Base-by-base conservation (phyloP, 2,329 filamentous ascomycete species). In the Colletotrichum plurivorum region DNA sequence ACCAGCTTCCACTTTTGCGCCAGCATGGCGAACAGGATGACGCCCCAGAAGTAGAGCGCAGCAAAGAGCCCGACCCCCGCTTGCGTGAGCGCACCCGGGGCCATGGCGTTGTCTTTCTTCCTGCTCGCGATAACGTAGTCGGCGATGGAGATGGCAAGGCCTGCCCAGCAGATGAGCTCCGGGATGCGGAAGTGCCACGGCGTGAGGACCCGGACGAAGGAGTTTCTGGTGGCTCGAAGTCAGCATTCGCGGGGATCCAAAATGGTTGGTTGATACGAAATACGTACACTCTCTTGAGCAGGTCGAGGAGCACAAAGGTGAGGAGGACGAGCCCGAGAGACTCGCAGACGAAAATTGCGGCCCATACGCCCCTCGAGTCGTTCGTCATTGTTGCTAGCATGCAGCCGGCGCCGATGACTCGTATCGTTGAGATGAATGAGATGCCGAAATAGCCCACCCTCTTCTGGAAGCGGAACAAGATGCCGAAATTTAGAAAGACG, bases 121-220 rank as follows among this genome's bases (percentile, higher is more conserved):
- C 61, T 55, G 31, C 67, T 66, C 12, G 65, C 68, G 16, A 70
- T 20, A 2, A 60, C 52, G 59, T 73, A 73, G 49, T 73, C 72
- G 22, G 67, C 72, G 25, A 73, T 63, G 15, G 70, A 71, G 12
- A 73, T 69, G 5, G 54, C 72, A 20, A 73, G 71, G 27, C 73
- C 72, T 2, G 70, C 67, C 67, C 67, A 72, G 54, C 72, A 73
- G n/a, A 73, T 69, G 56, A 73, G 54, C 46, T 73, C 70, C 0
- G 72, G 72, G 5, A 71, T 53, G 16, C 52, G 67, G 4, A 73
- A 73, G 49, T 67, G 63, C 55, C 72, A 68, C 2, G 39, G 25
- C 5, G 69, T 70, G 4, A 72, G 52, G 12, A 69, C 57, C 4
- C 41, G 41, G 0, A 71, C 48, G 22, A 68, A 63, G 0, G 51